Base-by-base conservation (phyloP, 2,329 filamentous ascomycete genomes). In the Simplicillium sp. region DNA sequence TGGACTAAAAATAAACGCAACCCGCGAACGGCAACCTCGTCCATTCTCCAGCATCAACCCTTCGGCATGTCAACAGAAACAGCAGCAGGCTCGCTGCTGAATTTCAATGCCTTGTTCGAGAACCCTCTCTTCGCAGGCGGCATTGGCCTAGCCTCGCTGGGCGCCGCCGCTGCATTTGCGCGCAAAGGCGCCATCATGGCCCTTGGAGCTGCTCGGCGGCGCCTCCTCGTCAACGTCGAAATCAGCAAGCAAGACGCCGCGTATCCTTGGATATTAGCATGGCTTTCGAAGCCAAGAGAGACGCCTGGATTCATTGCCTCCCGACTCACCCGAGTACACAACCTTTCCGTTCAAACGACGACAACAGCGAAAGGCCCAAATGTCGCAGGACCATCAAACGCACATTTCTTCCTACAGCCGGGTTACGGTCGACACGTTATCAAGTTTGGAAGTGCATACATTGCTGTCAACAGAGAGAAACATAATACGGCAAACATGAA, bases 221-320 rank as follows among this genome's bases (percentile, higher is more conserved):
- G 90, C 37, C 79, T 98, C 65, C 80, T 98, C 25, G 87, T 97
- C 53, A 88, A 96, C 54, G 80, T 98, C 54, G 92, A 98, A 63
- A 95, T 98, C 61, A 90, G 86, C 60, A 85, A 87, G 57, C 86
- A 90, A 54, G 92, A 98, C 64, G 80, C 87, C 35, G 89, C 90
- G 2, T 98, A 97, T 59, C 81, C 81, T 33, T 97, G 89, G 90
- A 80, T 98, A 34, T 73, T 98, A 9, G 82, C 89, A 48, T 98
- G 92, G 89, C 84, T 98, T 59, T 89, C 88, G 7, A 75, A 87
- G 42, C 87, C 87, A 48, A 86, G 88, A 39, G 73, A 80, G 41
- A 62, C 69, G 55, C 67, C 54, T 50, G 85, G 71, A 46, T 83
- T 73, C 54, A 64, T 82, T 29, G 70, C 71, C 15, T 72, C 67